These are phyloP conservation scores for Astrephomene gubernaculifera DNA, from an alignment of 139 green algal species.

Conservation along the genomic window DNA sequence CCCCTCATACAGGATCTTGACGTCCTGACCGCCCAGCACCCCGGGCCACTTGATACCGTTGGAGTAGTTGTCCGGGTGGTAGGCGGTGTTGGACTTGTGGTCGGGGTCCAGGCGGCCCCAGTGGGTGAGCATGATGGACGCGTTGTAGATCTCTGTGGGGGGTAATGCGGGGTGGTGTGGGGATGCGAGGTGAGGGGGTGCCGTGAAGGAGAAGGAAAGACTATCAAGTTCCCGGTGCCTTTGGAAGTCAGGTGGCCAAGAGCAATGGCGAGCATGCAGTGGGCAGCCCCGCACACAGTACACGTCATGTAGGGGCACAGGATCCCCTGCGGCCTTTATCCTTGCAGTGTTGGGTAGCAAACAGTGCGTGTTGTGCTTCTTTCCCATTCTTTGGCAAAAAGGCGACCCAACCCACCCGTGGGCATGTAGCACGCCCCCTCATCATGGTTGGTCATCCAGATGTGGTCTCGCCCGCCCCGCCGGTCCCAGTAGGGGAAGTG, in stretches of 20 bases:
- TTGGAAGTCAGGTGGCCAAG: too few relatives aligned
- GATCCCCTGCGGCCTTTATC: too few relatives aligned
- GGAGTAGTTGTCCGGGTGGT: slow-evolving; percentile 48
- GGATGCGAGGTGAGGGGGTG: not conserved
- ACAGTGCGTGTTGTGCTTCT: not conserved
- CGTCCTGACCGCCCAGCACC: not conserved
- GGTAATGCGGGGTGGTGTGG: not conserved
- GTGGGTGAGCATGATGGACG: slow-evolving; percentile 65
- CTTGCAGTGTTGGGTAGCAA: too few relatives aligned
- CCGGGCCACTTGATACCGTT: slow-evolving; percentile 4
- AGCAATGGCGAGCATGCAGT: too few relatives aligned
- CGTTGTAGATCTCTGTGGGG: slow-evolving; percentile 57
- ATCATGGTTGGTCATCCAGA: slow-evolving; percentile 58
- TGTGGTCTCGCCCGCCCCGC: slow-evolving; percentile 70
- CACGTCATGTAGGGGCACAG: too few relatives aligned
- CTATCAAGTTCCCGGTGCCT: too few relatives aligned
- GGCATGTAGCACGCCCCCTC: slow-evolving; percentile 71
- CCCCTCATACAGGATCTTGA: slow-evolving; percentile 11
- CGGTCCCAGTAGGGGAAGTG: slow-evolving; percentile 71
- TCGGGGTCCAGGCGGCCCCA: slow-evolving; percentile 55
- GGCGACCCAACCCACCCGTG: slow-evolving; percentile 9
- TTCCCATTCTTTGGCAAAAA: too few relatives aligned
- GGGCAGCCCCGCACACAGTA: too few relatives aligned
- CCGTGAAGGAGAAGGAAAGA: not conserved
- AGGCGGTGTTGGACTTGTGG: slow-evolving; percentile 52